Evolutionary conservation across 2,329 filamentous ascomycete genomes (phyloP), one percentile per base, ranked within the genome.

Genomic region (Pestalotiopsis sp.): DNA sequence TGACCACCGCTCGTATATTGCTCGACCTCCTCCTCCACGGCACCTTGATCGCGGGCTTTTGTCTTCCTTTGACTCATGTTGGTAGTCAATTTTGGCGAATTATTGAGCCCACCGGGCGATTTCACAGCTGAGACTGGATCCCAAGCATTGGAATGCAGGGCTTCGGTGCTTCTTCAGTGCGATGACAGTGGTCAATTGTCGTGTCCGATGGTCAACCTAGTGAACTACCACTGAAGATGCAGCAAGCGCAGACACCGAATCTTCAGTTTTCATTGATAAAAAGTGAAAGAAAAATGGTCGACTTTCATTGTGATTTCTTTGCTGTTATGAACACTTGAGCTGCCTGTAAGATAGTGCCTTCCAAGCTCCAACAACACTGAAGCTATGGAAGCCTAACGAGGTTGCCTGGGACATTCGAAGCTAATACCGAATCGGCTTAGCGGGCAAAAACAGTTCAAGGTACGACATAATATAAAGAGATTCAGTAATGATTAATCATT

Each of bases 21-120:
- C 2, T 83, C 80, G 61, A 82, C 77, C 62, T 89, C 87, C 72
- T 89, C 87, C 11, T 82, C 80, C 31, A 78, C 72, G 1, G 86
- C 86, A 39, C 80, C 82, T 3, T 78, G 77, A 68, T 83, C 79
- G 77, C 68, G 79, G 73, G 62, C 60, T 69, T 56, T 75, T 60
- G 58, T 70, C 66, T 20, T 74, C 72, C 61, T 68, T 73, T 79
- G 75, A 72, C 73, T 80, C 81, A 82, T 83, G 68, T 27, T 74
- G 64, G 14, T 0, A 12, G 13, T 6, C 31, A 9, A 12, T 17
- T n/a, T 20, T n/a, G 45, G 45, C 6, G 17, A n/a, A 17, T 17
- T 17, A n/a, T 52, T 5, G 17, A n/a, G 20, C 14, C 20, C 45
- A n/a, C 17, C 6, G 45, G 17, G 17, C 2, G 17, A 2, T 13